Percentiles rank a stretch among this genome's conserved stretches.
phyloP scores from a whole-genome alignment of 345 rosid species.

The Rhodomyrtus tomentosa region DNA sequence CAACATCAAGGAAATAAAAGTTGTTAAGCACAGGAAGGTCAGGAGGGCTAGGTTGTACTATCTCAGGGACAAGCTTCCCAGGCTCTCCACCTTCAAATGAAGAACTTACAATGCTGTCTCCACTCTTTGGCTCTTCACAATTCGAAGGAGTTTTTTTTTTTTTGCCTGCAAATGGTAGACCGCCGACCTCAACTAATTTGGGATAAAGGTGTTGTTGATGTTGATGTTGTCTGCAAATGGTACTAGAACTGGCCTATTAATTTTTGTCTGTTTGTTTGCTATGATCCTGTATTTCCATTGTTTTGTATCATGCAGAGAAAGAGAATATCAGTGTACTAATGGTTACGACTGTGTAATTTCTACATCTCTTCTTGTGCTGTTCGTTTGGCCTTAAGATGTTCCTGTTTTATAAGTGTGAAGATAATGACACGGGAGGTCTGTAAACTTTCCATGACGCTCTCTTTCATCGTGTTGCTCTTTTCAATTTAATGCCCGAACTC shows the following conservation, averaged over 20 bases:
- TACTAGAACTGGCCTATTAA: neutral
- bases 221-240: neutral
- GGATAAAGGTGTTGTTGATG: too few relatives aligned
- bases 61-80: constrained; percentile 83
- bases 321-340: neutral
- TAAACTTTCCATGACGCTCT: neutral
- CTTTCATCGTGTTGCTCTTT: neutral
- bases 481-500: neutral
- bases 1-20: constrained; percentile 60
- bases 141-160: neutral
- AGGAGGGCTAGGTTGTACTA: constrained; percentile 86
- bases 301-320: neutral
- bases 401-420: neutral
- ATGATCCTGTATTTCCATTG: neutral
- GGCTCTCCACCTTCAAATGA: constrained; percentile 83
- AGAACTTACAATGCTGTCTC: neutral
- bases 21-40: constrained; percentile 57
- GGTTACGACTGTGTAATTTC: neutral
- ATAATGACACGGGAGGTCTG: neutral
- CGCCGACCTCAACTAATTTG: too few relatives aligned
- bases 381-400: neutral
- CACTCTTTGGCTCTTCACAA: neutral
- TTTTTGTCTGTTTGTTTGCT: neutral
- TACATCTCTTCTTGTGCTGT: neutral
- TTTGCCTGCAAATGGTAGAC: too few relatives aligned